These are phyloP conservation scores for Fusarium sp. DNA, from an alignment of 2,329 filamentous ascomycete species.

Conservation along the genomic window DNA sequence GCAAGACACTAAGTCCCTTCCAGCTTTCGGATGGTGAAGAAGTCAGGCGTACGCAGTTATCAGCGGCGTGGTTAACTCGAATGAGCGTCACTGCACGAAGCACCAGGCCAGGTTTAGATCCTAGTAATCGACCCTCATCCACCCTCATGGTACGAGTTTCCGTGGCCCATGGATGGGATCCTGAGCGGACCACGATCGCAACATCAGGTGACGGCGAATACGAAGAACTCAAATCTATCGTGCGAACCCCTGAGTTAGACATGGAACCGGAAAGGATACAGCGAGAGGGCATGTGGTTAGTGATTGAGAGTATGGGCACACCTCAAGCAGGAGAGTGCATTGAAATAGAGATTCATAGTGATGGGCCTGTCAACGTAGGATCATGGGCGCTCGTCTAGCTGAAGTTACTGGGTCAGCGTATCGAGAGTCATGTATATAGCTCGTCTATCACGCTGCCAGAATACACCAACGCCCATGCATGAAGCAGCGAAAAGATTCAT, in stretches of 20 bases:
- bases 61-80: slow-evolving; percentile 65
- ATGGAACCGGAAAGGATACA: slow-evolving; percentile 71
- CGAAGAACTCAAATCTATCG: slow-evolving; percentile 71
- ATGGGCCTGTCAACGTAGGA: slow-evolving; percentile 57
- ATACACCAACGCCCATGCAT: background rate
- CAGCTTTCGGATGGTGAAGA: slow-evolving; percentile 58
- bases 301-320: slow-evolving; percentile 82
- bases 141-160: slow-evolving; percentile 73
- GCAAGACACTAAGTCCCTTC: slow-evolving; percentile 68
- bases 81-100: slow-evolving; percentile 54
- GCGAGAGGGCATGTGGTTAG: slow-evolving; percentile 76
- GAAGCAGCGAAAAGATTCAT: background rate
- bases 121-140: slow-evolving; percentile 50
- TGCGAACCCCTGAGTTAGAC: slow-evolving; percentile 80
- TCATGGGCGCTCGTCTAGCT: slow-evolving; percentile 53
- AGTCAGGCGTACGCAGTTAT: slow-evolving; percentile 54
- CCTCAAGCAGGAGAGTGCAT: slow-evolving; percentile 57
- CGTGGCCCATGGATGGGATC: slow-evolving; percentile 78
- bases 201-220: slow-evolving; percentile 80
- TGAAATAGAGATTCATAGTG: slow-evolving; percentile 63
- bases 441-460: background rate
- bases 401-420: background rate
- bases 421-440: background rate
- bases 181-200: slow-evolving; percentile 72
- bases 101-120: slow-evolving; percentile 35